Percentiles rank a stretch among this genome's conserved stretches.
These are phyloP conservation scores for Gossypium laxum DNA, from an alignment of 441 rosid species.

Conservation along the genomic window DNA sequence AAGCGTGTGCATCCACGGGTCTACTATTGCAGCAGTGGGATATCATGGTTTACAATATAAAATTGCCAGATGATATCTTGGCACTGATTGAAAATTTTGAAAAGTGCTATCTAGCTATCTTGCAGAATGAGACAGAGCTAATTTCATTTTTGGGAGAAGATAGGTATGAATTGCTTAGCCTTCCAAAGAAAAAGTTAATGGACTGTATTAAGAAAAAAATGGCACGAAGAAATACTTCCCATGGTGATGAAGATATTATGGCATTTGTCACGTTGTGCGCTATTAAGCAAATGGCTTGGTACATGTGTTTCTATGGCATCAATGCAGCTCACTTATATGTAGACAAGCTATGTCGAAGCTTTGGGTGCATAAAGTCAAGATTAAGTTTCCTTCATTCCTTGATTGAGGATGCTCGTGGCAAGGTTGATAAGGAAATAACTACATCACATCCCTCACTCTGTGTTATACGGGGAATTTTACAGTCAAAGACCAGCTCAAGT, in stretches of 20 bases:
- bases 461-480: constrained; percentile 38
- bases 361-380: constrained; percentile 33
- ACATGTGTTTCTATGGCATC: constrained; percentile 49
- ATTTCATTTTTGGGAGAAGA: constrained; percentile 27
- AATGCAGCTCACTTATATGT: constrained; percentile 35
- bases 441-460: constrained; percentile 41
- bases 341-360: constrained; percentile 35
- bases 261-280: constrained; percentile 37
- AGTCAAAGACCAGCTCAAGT: constrained; percentile 22
- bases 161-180: constrained; percentile 31
- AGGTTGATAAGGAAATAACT: constrained; percentile 28
- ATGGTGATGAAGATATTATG: constrained; percentile 28
- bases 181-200: constrained; percentile 41
- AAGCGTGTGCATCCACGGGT: constrained; percentile 20
- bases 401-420: constrained; percentile 26
- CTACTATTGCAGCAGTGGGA: constrained; percentile 24
- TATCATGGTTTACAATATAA: constrained; percentile 30
- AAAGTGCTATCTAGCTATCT: constrained; percentile 33
- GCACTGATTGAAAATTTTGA: constrained; percentile 34
- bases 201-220: constrained; percentile 32
- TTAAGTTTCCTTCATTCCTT: constrained; percentile 32
- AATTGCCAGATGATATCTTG: constrained; percentile 31
- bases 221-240: constrained; percentile 19
- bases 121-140: constrained; percentile 35
- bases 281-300: constrained; percentile 52